Evolutionary conservation across 2,329 filamentous ascomycete genomes (phyloP).

Genomic region (Clarireedia monteithiana): DNA sequence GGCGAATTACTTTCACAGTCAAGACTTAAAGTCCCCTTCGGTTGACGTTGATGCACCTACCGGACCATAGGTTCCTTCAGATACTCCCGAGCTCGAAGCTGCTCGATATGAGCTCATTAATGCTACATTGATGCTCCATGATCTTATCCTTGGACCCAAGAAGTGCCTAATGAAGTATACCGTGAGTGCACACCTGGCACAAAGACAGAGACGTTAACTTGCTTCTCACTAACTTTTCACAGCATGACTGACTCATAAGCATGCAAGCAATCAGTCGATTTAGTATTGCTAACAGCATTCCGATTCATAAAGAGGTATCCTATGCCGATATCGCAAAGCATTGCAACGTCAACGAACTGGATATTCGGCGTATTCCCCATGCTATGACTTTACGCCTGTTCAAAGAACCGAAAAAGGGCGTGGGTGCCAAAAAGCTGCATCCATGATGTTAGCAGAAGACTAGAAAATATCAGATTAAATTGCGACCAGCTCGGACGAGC

Average conservation of each 20-base stretch:
- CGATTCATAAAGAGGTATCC: conserved; percentile 13
- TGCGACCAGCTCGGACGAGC: not conserved
- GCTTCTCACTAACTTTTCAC: not conserved
- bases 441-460: conserved; percentile 15
- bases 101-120: not conserved
- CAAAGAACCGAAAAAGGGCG: conserved; percentile 14
- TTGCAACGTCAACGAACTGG: conserved; percentile 11
- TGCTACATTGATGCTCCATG: not conserved
- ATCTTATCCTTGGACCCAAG: not conserved
- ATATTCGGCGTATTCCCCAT: conserved; percentile 15
- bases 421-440: conserved; percentile 20
- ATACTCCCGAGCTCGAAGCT: not conserved
- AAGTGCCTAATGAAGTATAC: not conserved
- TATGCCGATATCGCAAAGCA: conserved; percentile 18
- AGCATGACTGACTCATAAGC: conserved; percentile 1
- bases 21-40: not conserved
- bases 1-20: not conserved
- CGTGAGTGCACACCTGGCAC: not conserved
- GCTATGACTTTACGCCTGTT: conserved; percentile 21
- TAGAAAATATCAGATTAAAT: conserved; percentile 7
- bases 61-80: not conserved
- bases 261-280: conserved; percentile 20
- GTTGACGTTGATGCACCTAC: not conserved
- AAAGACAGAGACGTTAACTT: not conserved
- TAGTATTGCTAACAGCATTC: conserved; percentile 15